These are phyloP conservation scores for Pezicula rhizophila DNA, from an alignment of 2,329 filamentous ascomycete genomes.

Conservation along the genomic window DNA sequence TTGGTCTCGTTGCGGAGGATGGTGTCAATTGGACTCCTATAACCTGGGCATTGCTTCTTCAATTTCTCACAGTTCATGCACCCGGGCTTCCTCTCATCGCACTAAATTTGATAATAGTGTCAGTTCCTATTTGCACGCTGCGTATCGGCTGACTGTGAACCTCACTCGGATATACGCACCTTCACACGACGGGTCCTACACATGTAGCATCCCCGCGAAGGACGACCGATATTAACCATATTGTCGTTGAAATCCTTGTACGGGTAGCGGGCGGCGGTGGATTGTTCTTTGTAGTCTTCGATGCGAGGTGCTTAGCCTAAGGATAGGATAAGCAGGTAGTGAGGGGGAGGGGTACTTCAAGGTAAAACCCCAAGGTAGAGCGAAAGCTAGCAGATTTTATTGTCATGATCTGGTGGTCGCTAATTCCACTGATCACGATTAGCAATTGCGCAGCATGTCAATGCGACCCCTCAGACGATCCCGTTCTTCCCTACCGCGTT, in stretches of 20 bases:
- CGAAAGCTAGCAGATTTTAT: background rate
- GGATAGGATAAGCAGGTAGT: background rate
- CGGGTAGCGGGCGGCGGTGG: background rate
- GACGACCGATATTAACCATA: conserved; percentile 59
- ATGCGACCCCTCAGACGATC: conserved; percentile 1
- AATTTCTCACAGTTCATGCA: conserved; percentile 58
- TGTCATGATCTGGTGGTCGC: background rate
- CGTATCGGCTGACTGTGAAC: background rate
- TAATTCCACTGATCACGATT: background rate
- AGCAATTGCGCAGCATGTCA: background rate
- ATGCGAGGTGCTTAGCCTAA: background rate
- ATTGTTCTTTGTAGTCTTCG: background rate
- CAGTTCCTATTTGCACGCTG: background rate
- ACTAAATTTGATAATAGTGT: conserved; percentile 34
- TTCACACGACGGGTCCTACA: conserved; percentile 65
- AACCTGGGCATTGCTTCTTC: conserved; percentile 53
- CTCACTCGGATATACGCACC: conserved; percentile 35
- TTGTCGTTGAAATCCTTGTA: conserved; percentile 11
- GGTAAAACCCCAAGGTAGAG: background rate
- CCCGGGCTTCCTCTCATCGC: conserved; percentile 56
- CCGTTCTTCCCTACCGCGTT: background rate
- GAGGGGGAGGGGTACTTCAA: background rate
- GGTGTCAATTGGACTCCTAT: conserved; percentile 61
- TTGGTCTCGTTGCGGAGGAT: conserved; percentile 65
- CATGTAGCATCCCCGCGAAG: conserved; percentile 62